Conservation (phyloP, 192 early-diverging fungal species). For the Coemansia sp. region DNA sequence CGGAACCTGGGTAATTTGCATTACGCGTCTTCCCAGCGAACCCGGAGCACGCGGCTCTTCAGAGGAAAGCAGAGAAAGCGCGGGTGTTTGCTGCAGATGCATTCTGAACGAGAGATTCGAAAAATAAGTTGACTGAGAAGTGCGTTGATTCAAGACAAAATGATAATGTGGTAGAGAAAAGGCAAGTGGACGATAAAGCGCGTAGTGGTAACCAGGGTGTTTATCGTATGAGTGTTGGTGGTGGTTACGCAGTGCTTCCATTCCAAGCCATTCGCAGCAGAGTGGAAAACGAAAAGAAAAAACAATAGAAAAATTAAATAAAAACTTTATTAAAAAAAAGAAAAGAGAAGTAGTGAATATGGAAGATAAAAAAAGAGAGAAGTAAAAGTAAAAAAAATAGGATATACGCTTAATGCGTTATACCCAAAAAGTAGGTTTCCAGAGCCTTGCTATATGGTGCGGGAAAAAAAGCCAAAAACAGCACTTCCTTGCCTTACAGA, state of each 20-base stretch:
- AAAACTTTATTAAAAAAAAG: conserved; percentile 5
- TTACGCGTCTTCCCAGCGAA: conserved; percentile 37
- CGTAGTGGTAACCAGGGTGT: neutral
- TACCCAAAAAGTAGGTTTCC: too few species aligned
- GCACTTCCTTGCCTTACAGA: conserved; percentile 41
- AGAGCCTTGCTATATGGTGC: neutral
- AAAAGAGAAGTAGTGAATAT: conserved; percentile 4
- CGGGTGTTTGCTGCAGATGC: neutral
- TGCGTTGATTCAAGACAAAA: neutral
- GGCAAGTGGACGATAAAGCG: neutral
- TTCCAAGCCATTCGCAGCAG: too few species aligned
- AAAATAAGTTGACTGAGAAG: neutral
- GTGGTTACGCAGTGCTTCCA: neutral
- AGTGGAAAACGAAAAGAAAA: conserved; percentile 2
- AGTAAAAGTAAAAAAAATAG: neutral
- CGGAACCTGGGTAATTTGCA: conserved; percentile 32
- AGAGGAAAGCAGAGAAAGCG: neutral
- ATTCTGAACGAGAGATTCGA: neutral
- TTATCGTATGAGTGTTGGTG: too few species aligned
- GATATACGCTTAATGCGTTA: too few species aligned
- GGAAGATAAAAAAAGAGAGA: neutral
- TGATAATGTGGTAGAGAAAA: neutral
- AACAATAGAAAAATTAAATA: conserved; percentile 2
- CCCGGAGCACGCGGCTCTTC: conserved; percentile 17
- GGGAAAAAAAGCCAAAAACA: neutral